Evolutionary conservation across 768 basidiomycete genomes (phyloP).

Genomic region (Tylopilus rubrobrunneus): DNA sequence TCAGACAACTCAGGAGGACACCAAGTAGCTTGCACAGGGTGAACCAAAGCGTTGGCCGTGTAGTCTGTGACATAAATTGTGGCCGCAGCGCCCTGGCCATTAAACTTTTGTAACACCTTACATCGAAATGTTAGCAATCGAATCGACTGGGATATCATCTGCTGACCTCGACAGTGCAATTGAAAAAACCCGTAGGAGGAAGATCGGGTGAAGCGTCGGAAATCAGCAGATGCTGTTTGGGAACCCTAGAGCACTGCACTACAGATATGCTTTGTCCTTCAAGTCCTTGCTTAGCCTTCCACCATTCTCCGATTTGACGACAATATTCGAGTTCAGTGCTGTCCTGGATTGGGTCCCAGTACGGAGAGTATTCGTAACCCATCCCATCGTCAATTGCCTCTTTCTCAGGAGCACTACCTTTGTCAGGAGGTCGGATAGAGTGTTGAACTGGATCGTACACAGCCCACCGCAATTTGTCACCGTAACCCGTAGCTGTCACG

Average conservation of each 20-base stretch:
- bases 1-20: slow-evolving; percentile 44
- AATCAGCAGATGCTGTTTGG: slow-evolving; percentile 45
- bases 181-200: slow-evolving; percentile 49
- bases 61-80: slow-evolving; percentile 67
- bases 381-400: slow-evolving; percentile 30
- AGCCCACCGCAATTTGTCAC: slow-evolving; percentile 51
- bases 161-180: slow-evolving; percentile 62
- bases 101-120: slow-evolving; percentile 48
- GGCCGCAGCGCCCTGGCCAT: slow-evolving; percentile 36
- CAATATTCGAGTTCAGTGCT: slow-evolving; percentile 43
- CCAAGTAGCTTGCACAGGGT: slow-evolving; percentile 39
- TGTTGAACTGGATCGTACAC: slow-evolving; percentile 43
- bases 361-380: slow-evolving; percentile 42
- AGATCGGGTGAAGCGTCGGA: slow-evolving; percentile 46
- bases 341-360: slow-evolving; percentile 36
- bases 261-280: slow-evolving; percentile 17
- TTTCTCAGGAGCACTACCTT: slow-evolving; percentile 35
- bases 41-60: slow-evolving; percentile 39
- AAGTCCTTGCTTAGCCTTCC: slow-evolving; percentile 32
- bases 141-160: background rate
- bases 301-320: slow-evolving; percentile 46
- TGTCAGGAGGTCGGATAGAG: slow-evolving; percentile 35
- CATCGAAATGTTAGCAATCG: background rate
- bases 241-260: slow-evolving; percentile 8
- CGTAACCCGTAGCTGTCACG: slow-evolving; percentile 41